Base-by-base conservation (phyloP, 2,329 filamentous ascomycete genomes). In the Stagonosporopsis chrysanthemi region DNA sequence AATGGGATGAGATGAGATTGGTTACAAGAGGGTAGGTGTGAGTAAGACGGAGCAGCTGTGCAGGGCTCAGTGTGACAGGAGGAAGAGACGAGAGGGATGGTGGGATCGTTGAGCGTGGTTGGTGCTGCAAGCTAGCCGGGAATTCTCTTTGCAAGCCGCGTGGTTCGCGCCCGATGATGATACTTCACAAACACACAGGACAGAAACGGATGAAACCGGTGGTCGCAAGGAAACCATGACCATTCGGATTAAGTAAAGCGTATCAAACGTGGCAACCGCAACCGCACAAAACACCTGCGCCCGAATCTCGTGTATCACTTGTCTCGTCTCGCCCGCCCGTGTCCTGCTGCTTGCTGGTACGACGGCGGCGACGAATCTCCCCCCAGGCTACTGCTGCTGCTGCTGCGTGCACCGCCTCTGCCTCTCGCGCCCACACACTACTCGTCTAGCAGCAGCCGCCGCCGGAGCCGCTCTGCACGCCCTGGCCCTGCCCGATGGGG, bases 401-500 rank as follows among this genome's bases (percentile, higher is more conserved):
- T 26, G 24, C 24, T 29, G 28, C 28, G 28, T 29, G 28, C 31
- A 15, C 36, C 40, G 19, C 45, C 31, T 48, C 42, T 41, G 41
- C 24, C 38, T 52, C 40, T 48, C 17, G 17, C 47, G 28, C 23
- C 8, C 15, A 11, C 22, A 17, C 4, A 24, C 8, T 38, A 4
- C 9, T 11, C 49, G 61, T 84, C 83, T 96, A 97, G 84, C 93
- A 97, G 87, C 93, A 97, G 78, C 91, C 89, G 75, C 90, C 89
- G 76, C 86, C 91, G 71, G 90, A 91, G 70, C 90, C 90, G 72
- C 88, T 90, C 78, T 96, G 91, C 68, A 99, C 94, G 72, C 93
- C 93, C 80, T 96, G 92, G 75, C 95, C 95, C 77, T 92, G 90
- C 58, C 92, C 91, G 73, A 99, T 95, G 78, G 97, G 92, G 72